These are phyloP conservation scores for Salix viminalis DNA, from an alignment of 345 rosid genomes.

Conservation along the genomic window DNA sequence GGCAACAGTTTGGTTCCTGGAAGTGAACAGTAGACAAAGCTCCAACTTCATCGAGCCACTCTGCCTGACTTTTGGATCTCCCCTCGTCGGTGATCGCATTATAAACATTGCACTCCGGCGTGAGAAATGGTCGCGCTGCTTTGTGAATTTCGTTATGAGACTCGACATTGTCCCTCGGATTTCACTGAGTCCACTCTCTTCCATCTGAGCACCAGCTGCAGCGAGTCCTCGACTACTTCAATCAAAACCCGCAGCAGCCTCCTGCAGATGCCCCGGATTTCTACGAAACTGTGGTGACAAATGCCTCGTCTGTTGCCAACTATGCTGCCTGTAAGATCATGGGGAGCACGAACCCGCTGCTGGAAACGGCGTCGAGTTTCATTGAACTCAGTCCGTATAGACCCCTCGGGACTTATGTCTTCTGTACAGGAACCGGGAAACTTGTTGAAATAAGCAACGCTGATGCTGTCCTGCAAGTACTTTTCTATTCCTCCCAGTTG, in stretches of 20 bases:
- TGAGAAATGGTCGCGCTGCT: slow-evolving; percentile 61
- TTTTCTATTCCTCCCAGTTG: slow-evolving; percentile 62
- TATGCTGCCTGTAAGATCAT: slow-evolving; percentile 54
- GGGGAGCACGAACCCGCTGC: slow-evolving; percentile 59
- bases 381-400: slow-evolving; percentile 69
- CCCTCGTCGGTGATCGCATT: slow-evolving; percentile 57
- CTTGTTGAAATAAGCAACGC: slow-evolving; percentile 54
- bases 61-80: slow-evolving; percentile 85
- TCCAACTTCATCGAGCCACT: slow-evolving; percentile 15
- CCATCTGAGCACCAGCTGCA: slow-evolving; percentile 26
- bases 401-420: slow-evolving; percentile 69
- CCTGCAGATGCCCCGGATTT: slow-evolving; percentile 19
- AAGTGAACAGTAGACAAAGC: slow-evolving; percentile 18
- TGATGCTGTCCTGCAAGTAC: slow-evolving; percentile 64
- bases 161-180: slow-evolving; percentile 71
- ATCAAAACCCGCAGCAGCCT: slow-evolving; percentile 18
- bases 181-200: slow-evolving; percentile 47
- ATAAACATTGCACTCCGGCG: slow-evolving; percentile 64
- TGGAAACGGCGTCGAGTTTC: slow-evolving; percentile 55
- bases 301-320: slow-evolving; percentile 50
- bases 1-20: slow-evolving; percentile 63
- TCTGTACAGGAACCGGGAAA: slow-evolving; percentile 43
- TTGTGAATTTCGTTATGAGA: slow-evolving; percentile 57
- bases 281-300: slow-evolving; percentile 45
- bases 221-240: slow-evolving; percentile 26